Base-by-base conservation (phyloP, 78 protist genomes). In the Guillardia theta region DNA sequence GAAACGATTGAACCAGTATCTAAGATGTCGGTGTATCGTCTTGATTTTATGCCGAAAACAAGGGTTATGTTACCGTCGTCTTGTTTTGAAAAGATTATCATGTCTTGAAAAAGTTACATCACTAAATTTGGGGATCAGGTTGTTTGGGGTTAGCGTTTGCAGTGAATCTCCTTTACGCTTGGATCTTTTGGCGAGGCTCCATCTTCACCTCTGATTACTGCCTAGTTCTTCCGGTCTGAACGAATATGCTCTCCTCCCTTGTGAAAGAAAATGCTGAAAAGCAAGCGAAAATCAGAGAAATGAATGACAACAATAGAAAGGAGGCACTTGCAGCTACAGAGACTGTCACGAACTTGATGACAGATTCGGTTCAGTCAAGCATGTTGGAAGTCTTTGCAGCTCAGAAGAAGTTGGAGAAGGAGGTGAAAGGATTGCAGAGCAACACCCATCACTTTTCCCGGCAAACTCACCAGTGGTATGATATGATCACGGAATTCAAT, bases 401-500 rank as follows among this genome's bases (percentile, higher is more conserved):
- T 0, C 50, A 78, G 48, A 78, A 78, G 33, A 78, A 78, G 48
- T 48, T 78, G 37, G 90, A 78, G 90, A 78, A 78, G 48, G 90
- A 78, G 48, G 48, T 37, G 43, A 78, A 78, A 8, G 90, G 90
- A 10, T 48, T 78, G 50, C 90, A 78, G 48, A 78, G 53, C 45
- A 78, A 78, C 90, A 78, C 90, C 50, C 15, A 46, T 1, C 90
- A 78, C 50, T 78, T 78, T 43, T 45, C 90, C 19, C 39, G 24
- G 48, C 90, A 78, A 30, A 78, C 90, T 18, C 48, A 36, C 18
- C 90, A 78, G 12, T 78, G 90, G 90, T 48, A 24, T 30, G 90
- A 78, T 6, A 78, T 78, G 90, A 78, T 78, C 8, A 36, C 39
- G 15, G 33, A 37, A 30, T 78, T 78, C 50, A 78, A 78, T 48